These are phyloP conservation scores for Colletotrichum sp. DNA, from an alignment of 2,329 filamentous ascomycete genomes.

Conservation along the genomic window DNA sequence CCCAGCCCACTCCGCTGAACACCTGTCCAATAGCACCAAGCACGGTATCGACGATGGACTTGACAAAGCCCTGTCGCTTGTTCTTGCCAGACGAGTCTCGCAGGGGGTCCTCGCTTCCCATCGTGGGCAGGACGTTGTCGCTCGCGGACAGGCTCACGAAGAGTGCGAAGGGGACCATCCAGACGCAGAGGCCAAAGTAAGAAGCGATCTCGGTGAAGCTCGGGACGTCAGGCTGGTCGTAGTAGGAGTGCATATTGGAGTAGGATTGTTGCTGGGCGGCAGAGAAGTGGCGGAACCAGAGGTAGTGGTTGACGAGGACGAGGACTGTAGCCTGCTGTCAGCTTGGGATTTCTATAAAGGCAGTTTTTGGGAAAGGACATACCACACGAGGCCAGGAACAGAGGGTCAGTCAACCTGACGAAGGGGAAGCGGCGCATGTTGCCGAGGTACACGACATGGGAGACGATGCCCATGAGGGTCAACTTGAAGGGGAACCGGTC, in stretches of 20 bases:
- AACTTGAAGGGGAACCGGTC: slow-evolving; percentile 85
- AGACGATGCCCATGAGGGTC: slow-evolving; percentile 75
- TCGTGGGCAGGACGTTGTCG: slow-evolving; percentile 92
- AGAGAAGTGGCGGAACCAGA: slow-evolving; percentile 96
- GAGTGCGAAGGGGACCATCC: slow-evolving; percentile 92
- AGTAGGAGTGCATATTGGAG: slow-evolving; percentile 61
- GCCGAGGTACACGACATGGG: slow-evolving; percentile 84
- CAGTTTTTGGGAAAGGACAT: slow-evolving; percentile 33
- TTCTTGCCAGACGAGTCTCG: slow-evolving; percentile 50
- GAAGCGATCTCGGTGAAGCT: slow-evolving; percentile 93
- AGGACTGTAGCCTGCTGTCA: slow-evolving; percentile 57
- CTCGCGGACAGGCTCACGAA: slow-evolving; percentile 94
- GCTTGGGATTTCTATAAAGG: not conserved
- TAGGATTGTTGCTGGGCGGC: slow-evolving; percentile 61
- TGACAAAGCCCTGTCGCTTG: slow-evolving; percentile 68
- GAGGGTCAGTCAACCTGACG: slow-evolving; percentile 84
- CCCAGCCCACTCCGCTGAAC: slow-evolving; percentile 15
- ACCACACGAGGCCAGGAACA: slow-evolving; percentile 87
- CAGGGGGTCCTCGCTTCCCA: slow-evolving; percentile 73
- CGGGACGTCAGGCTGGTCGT: slow-evolving; percentile 69
- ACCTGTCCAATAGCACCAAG: slow-evolving; percentile 56
- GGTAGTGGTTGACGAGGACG: slow-evolving; percentile 88
- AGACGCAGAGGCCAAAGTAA: slow-evolving; percentile 95
- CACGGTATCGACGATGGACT: slow-evolving; percentile 65
- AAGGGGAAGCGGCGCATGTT: slow-evolving; percentile 79